Base-by-base conservation (phyloP, 148 eudicot species). In the Tetragonia tetragonoides region DNA sequence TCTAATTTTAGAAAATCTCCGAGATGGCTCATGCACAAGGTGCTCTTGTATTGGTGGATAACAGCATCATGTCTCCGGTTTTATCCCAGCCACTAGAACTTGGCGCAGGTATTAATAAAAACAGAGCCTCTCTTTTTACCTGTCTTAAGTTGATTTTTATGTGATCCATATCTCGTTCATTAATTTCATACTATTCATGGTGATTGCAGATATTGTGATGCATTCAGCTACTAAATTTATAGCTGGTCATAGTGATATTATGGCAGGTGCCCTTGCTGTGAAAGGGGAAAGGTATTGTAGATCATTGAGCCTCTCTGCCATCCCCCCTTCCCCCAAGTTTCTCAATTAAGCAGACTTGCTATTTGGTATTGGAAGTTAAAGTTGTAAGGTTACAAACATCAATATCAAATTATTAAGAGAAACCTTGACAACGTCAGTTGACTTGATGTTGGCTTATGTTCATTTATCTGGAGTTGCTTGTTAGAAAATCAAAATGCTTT, bases 11-110 rank as follows among this genome's bases (percentile, higher is more conserved):
- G 99, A 96, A 88, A 93, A 91, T 93, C 75, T 85, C 99, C 40
- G 97, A 90, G 81, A 75, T 96, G 65, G 99, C 99, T 70, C 99
- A 96, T 89, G 91, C 91, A 46, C 89, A 85, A 65, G 99, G 91
- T 59, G 99, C 99, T 71, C 85, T 96, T 78, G 86, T 96, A 24
- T 83, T 96, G 91, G 99, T 96, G 74, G 99, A 96, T 81, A 96
- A 96, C 83, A 96, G 99, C 83, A 93, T 96, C 76, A 91, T 96
- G 99, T 96, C 99, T 70, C 95, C 99, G 23, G 98, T 96, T 67
- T 74, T 96, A 81, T 96, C 93, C 38, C 98, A 67, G 65, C 98
- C 99, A 3, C 77, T 96, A 80, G 99, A 96, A 78, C 92, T 93
- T 75, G 99, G 99, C 75, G 99, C 99, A 86, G 99, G 99, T 96